A percentile compares a stretch with the other conserved stretches of the same genome.
These are phyloP conservation scores for Nemophila menziesii DNA, from an alignment of 257 asterid genomes.

Conservation along the genomic window DNA sequence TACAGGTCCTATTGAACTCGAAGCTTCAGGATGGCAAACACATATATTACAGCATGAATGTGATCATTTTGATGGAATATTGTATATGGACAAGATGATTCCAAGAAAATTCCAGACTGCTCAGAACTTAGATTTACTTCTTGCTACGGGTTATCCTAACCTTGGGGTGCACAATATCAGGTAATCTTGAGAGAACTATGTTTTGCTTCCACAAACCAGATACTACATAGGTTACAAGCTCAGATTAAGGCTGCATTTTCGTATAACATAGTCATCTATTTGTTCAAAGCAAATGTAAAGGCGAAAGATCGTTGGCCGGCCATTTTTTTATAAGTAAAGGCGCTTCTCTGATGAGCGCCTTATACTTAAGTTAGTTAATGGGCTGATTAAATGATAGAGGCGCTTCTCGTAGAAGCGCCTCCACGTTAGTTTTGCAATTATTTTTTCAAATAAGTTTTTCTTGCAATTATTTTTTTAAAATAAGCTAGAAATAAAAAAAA, in stretches of 20 bases:
- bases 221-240: neutral
- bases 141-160: conserved; percentile 59
- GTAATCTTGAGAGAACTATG: neutral
- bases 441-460: too few relatives aligned
- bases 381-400: too few relatives aligned
- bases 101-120: conserved; percentile 66
- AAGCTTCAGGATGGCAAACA: conserved; percentile 96
- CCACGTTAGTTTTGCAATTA: too few relatives aligned
- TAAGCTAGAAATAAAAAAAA: too few relatives aligned
- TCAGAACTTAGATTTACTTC: conserved; percentile 66
- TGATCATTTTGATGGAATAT: conserved; percentile 81
- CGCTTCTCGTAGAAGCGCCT: too few relatives aligned
- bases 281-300: too few relatives aligned
- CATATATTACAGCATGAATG: conserved; percentile 86
- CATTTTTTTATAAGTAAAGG: too few relatives aligned
- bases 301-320: too few relatives aligned
- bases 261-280: neutral
- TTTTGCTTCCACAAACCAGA: neutral
- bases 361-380: too few relatives aligned
- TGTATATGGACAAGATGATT: conserved; percentile 77
- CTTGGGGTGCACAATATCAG: conserved; percentile 29
- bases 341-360: too few relatives aligned
- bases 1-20: conserved; percentile 50
- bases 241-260: neutral
- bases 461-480: too few relatives aligned